Percentiles rank a stretch among this genome's conserved stretches.
These are phyloP conservation scores for Vaccinium vitisidaea DNA, from an alignment of 148 eudicot genomes.

Conservation along the genomic window DNA sequence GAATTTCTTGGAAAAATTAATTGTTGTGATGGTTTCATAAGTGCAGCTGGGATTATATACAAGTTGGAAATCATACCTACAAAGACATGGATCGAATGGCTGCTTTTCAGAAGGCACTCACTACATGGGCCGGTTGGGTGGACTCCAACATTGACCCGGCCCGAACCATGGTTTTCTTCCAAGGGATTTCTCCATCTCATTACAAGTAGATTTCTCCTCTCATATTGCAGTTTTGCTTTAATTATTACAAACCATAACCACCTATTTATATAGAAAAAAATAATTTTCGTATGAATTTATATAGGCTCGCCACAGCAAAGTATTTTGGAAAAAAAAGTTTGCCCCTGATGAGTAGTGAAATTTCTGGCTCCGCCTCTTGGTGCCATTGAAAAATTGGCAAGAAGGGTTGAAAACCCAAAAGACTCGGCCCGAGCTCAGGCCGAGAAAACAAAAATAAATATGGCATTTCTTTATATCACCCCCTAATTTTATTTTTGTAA, in stretches of 20 bases:
- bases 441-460: no score
- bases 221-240: neutral
- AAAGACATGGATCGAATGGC: slow-evolving; percentile 76
- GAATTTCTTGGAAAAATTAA: neutral
- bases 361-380: neutral
- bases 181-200: slow-evolving; percentile 96
- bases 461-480: no score
- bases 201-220: slow-evolving; percentile 51
- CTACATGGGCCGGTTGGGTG: slow-evolving; percentile 86
- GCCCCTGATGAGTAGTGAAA: no score
- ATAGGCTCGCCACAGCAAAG: no score
- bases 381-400: neutral
- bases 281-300: no score
- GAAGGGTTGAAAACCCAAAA: neutral
- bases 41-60: slow-evolving; percentile 81
- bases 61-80: slow-evolving; percentile 38
- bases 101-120: slow-evolving; percentile 74
- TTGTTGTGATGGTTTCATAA: neutral
- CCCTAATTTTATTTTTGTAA: no score
- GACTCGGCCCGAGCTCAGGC: no score
- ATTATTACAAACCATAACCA: neutral
- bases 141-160: slow-evolving; percentile 62
- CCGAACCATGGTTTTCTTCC: slow-evolving; percentile 72
- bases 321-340: no score
- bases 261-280: neutral